Evolutionary conservation across 768 basidiomycete species (phyloP), one percentile per base, ranked within the genome.

Genomic region (Solioccasus polychromus): DNA sequence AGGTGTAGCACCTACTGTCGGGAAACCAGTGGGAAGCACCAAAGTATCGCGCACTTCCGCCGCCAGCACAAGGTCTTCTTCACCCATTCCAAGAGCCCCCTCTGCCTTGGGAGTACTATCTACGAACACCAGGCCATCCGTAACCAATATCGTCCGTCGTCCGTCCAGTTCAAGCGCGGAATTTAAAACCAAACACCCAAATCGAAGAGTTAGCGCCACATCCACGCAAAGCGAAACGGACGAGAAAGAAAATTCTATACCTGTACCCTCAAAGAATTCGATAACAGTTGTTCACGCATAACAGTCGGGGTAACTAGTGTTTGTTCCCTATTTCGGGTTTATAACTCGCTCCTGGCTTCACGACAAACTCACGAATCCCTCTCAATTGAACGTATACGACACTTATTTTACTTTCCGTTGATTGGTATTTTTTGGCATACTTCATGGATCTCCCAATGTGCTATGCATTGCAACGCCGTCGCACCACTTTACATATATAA

Each of bases 191-290:
- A 72, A 68, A 45, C 43, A 58, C 8, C 65, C 71, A 40, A 44
- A 62, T 30, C 62, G 65, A 39, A 58, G 64, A 35, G 56, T 69
- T 17, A 68, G 55, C 40, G 56, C 63, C 10, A 72, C 68, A 9
- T 59, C 57, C 44, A 68, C 70, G 9, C 63, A 71, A 14, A 76
- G 71, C 49, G 75, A 77, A 60, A 55, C 65, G 26, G 74, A 76
- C 42, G 81, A 83, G 58, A 84, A 83, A 66, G 81, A 83, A 66
- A 84, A 84, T 51, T 55, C 58, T 17, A 61, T 54, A 43, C 64
- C 63, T 28, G 43, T 36, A 32, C 39, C 58, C 5, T n/a, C 28
- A 38, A 60, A 51, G 37, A 36, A 39, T 9, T 39, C 40, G 9
- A 54, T 58, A 53, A 35, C 28, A 7, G 48, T 50, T 38, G 31